Conservation (phyloP, 192 early-diverging fungal genomes). For the Coemansia sp. region DNA sequence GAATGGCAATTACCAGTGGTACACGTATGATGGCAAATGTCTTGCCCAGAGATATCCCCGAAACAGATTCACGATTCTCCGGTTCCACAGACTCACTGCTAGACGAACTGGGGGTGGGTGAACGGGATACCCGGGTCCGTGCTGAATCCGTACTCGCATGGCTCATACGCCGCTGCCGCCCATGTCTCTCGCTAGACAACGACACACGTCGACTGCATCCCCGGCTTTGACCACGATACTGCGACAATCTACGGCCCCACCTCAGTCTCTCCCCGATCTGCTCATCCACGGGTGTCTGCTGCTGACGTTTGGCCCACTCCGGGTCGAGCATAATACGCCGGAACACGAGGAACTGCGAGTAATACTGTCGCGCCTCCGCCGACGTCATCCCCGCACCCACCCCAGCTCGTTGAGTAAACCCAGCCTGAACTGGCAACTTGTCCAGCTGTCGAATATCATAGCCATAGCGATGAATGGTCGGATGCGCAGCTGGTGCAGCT, state of each 20-base stretch:
- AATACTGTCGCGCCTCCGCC: conserved; percentile 26
- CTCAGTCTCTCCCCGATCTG: background rate
- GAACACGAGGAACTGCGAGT: conserved; percentile 37
- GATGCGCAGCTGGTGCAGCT: conserved; percentile 22
- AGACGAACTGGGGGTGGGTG: background rate
- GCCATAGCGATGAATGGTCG: conserved; percentile 21
- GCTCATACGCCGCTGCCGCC: background rate
- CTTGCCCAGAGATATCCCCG: conserved; percentile 13
- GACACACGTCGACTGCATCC: conserved; percentile 21
- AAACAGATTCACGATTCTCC: background rate
- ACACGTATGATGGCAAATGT: conserved; percentile 18
- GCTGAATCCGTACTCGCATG: background rate
- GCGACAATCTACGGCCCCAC: background rate
- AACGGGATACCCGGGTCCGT: background rate
- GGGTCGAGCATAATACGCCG: conserved; percentile 37
- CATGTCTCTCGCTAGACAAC: conserved; percentile 8
- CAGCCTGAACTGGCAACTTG: conserved; percentile 24
- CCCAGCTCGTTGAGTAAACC: conserved; percentile 1
- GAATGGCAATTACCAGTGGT: conserved; percentile 15
- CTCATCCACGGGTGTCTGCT: background rate
- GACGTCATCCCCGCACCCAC: conserved; percentile 1
- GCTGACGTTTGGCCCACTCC: conserved; percentile 9
- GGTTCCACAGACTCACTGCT: background rate
- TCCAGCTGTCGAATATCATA: conserved; percentile 36
- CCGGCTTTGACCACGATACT: conserved; percentile 1